Percentiles rank a stretch among this genome's conserved stretches.
Conservation (phyloP, 768 basidiomycete genomes). For the Lenzites betulinus region DNA sequence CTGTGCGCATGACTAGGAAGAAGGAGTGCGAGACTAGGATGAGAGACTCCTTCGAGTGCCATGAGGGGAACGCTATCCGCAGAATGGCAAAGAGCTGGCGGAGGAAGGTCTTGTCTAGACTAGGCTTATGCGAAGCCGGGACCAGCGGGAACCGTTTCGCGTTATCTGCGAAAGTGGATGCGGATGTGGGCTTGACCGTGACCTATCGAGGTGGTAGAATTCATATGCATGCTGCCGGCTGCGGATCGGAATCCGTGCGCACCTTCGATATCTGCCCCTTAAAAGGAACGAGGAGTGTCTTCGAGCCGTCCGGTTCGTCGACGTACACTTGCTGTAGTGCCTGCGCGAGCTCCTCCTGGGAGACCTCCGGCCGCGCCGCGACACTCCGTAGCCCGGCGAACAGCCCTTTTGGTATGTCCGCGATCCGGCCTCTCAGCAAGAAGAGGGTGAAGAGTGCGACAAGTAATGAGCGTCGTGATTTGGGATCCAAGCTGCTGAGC, state of each 20-base stretch:
- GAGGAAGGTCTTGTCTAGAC: conserved; percentile 69
- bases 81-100: conserved; percentile 75
- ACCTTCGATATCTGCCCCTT: conserved; percentile 66
- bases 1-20: conserved; percentile 84
- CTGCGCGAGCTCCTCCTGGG: conserved; percentile 43
- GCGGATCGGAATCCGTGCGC: conserved; percentile 20
- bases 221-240: too few species aligned
- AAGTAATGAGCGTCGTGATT: conserved; percentile 35
- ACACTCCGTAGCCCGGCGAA: conserved; percentile 33
- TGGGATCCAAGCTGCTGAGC: conserved; percentile 11
- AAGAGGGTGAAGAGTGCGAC: conserved; percentile 48
- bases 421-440: conserved; percentile 51
- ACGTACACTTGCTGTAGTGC: conserved; percentile 66
- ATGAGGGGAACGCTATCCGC: conserved; percentile 68
- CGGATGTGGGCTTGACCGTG: conserved; percentile 43
- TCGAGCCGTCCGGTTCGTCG: conserved; percentile 56
- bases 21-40: conserved; percentile 77
- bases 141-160: conserved; percentile 64
- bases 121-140: conserved; percentile 52
- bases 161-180: conserved; percentile 51
- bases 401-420: conserved; percentile 37
- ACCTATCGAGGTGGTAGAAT: background rate
- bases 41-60: conserved; percentile 66
- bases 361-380: conserved; percentile 12
- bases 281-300: conserved; percentile 69